Evolutionary conservation across 2,329 filamentous ascomycete genomes (phyloP), one percentile per base, ranked within the genome.

Genomic region (Metarhizium robertsii): DNA sequence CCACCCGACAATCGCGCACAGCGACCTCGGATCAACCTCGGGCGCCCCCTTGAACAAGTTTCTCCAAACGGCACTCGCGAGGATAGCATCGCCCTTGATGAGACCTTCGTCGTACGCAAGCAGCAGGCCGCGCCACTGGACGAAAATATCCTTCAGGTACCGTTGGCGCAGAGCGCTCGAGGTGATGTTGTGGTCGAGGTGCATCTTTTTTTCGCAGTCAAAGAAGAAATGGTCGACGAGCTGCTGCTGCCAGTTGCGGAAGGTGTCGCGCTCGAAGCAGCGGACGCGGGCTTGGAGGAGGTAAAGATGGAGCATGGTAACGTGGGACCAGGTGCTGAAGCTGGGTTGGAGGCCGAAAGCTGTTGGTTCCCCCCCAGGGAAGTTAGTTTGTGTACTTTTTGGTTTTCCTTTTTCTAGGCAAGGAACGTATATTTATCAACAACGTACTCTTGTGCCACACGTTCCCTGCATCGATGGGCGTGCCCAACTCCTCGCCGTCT

Each of bases 231-330:
- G 91, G 73, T 99, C 92, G 50, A 94, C 83, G 60, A 99, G 79
- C 73, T 96, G 89, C 66, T 91, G 88, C 70, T 95, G 90, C 85
- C 91, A 96, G 56, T 83, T 80, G 58, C 83, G 79, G 62, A 88
- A 85, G 61, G 81, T 78, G 25, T 86, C 80, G 54, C 78, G 75
- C 25, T 89, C 85, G 63, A 96, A 83, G 70, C 85, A 86, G 61
- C 94, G 88, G 63, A 96, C 76, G 55, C 92, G 87, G 50, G 89
- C 87, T 55, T 89, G 88, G 57, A 97, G 73, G 57, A 96, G 81
- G 77, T 96, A 97, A 80, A 99, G 88, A 76, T 99, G 92, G 57
- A 99, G 80, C 79, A 96, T 95, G 40, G 92, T 94, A 48, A 97
- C 86, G 72, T 97, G 92, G 20, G 91, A 89, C 94, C 94, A 99